phyloP scores from a whole-genome alignment of 2,329 filamentous ascomycete genomes.

The Trichoderma sp. region DNA sequence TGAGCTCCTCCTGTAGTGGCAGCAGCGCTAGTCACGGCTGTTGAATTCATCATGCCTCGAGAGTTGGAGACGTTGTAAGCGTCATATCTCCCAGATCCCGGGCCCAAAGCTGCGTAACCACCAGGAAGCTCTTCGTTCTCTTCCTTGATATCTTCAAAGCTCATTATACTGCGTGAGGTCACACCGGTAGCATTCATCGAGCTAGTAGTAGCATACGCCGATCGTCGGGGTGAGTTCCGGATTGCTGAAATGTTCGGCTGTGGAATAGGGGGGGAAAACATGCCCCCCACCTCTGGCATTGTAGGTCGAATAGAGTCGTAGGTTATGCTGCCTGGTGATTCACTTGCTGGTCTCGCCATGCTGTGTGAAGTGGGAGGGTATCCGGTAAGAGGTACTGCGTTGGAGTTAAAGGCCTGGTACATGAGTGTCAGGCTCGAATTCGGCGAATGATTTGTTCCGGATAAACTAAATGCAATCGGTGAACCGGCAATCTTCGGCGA shows the following conservation, averaged over 20 bases:
- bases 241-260: slow-evolving; percentile 53
- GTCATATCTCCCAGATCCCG: slow-evolving; percentile 47
- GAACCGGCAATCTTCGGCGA: slow-evolving; percentile 51
- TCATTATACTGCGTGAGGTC: slow-evolving; percentile 31
- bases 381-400: slow-evolving; percentile 17
- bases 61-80: slow-evolving; percentile 38
- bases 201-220: slow-evolving; percentile 32
- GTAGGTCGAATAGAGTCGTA: slow-evolving; percentile 62
- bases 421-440: slow-evolving; percentile 81
- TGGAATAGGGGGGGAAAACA: slow-evolving; percentile 53
- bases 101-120: slow-evolving; percentile 46
- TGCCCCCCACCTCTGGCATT: slow-evolving; percentile 50
- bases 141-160: slow-evolving; percentile 36
- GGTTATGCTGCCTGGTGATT: slow-evolving; percentile 59
- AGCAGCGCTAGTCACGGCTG: slow-evolving; percentile 24
- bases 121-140: slow-evolving; percentile 36
- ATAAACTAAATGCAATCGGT: slow-evolving; percentile 81
- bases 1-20: not conserved
- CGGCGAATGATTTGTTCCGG: slow-evolving; percentile 82
- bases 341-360: slow-evolving; percentile 42
- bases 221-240: slow-evolving; percentile 45
- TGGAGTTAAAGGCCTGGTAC: slow-evolving; percentile 58
- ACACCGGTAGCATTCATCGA: slow-evolving; percentile 28
- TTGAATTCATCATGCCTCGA: slow-evolving; percentile 27
- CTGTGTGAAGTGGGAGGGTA: not conserved